Evolutionary conservation across 345 rosid species (phyloP).

Genomic region (Linum usitatissimum): DNA sequence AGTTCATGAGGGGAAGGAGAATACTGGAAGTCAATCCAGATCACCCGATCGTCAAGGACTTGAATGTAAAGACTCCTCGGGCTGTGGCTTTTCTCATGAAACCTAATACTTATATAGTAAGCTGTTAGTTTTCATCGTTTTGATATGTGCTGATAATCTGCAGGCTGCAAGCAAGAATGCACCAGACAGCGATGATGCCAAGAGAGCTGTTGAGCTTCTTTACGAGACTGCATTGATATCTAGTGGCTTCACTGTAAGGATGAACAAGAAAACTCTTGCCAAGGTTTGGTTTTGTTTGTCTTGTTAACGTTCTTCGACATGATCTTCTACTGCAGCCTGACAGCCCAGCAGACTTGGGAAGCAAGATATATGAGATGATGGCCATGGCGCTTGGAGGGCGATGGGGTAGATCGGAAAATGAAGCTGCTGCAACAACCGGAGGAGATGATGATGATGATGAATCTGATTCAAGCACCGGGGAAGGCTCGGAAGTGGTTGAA

Average conservation of each 20-base stretch:
- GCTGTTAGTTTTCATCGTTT: neutral
- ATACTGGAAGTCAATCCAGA: constrained; percentile 88
- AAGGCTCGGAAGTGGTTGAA: constrained; percentile 50
- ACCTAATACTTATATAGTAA: neutral
- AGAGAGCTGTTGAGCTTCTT: constrained; percentile 83
- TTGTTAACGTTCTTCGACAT: neutral
- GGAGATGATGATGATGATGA: constrained; percentile 16
- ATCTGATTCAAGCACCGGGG: constrained; percentile 17
- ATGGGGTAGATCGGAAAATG: constrained; percentile 79
- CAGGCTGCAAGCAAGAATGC: constrained; percentile 96
- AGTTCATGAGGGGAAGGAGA: constrained; percentile 96
- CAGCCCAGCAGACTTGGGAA: constrained; percentile 88
- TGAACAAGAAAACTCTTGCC: neutral
- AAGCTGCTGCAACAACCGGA: constrained; percentile 13
- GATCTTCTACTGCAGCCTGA: constrained; percentile 55
- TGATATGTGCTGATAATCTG: neutral
- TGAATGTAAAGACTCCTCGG: constrained; percentile 42
- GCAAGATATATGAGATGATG: constrained; percentile 97
- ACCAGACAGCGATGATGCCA: constrained; percentile 70
- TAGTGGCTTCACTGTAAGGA: constrained; percentile 86
- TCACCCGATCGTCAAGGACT: constrained; percentile 83
- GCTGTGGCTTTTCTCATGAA: neutral
- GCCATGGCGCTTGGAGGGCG: constrained; percentile 95
- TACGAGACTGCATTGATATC: constrained; percentile 88
- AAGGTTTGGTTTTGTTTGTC: neutral